Base-by-base conservation (phyloP, 2,329 filamentous ascomycete genomes). In the Ophidiomyces ophidiicola region DNA sequence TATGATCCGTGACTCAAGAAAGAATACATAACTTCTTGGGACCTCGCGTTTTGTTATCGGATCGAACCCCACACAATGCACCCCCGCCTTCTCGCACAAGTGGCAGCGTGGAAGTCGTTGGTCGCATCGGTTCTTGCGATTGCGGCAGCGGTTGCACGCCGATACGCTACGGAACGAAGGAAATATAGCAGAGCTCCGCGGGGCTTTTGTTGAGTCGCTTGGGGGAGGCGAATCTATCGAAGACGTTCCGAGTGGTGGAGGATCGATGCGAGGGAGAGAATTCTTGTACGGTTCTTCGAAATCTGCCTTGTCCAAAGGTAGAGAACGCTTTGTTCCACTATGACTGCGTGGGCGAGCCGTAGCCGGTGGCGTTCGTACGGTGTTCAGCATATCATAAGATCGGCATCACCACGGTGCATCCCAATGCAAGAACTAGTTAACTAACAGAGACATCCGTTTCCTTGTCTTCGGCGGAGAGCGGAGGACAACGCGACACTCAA, bases 31-130 rank as follows among this genome's bases (percentile, higher is more conserved):
- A 60, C 74, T 79, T 61, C 87, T 75, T 35, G 88, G 88, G 43
- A 96, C 94, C 63, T 94, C 86, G 55, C 83, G 79, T 69, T 94
- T 94, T 17, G 85, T 93, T 54, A 94, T 94, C 23, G 88, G 87
- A 57, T 96, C 88, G 60, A 94, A 94, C 46, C 88, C 88, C 36
- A 94, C 85, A 59, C 90, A 96, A 49, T 82, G 80, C 32, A 92
- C 83, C 43, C 75, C 74, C n/a, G 83, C 87, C 65, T 94, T 94
- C 58, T 87, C 85, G 62, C 88, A 96, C 50, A 83, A 84, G 29
- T 82, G 80, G 59, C 88, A 96, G 52, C 82, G 84, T 6, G 88
- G 88, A 45, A 96, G 71, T 48, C 81, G 80, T 69, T 94, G 88
- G 62, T 96, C 88, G 62, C 88, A 96, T 38, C 86, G 74, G 58